These are phyloP conservation scores for Mycena belliarum DNA, from an alignment of 768 basidiomycete species.

Conservation along the genomic window DNA sequence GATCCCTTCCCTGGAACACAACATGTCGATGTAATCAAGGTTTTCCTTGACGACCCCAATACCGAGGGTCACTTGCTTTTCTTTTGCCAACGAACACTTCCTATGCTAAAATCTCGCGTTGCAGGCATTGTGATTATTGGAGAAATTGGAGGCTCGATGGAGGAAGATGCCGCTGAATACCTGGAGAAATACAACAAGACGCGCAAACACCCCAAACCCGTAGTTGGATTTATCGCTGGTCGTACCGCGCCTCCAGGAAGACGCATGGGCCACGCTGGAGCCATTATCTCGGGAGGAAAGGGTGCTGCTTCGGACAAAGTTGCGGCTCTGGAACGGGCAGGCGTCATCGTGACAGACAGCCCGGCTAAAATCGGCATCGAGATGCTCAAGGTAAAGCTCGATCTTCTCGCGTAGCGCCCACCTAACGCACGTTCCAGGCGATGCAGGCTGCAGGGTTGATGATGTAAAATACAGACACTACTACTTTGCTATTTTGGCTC, in stretches of 20 bases:
- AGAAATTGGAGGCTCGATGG: constrained; percentile 99
- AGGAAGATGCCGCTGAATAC: constrained; percentile 98
- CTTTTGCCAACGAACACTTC: background rate
- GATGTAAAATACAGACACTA: constrained; percentile 26
- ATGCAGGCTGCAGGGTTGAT: constrained; percentile 77
- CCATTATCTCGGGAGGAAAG: constrained; percentile 97
- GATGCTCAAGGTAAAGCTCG: constrained; percentile 75
- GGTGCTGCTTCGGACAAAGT: constrained; percentile 96
- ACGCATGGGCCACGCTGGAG: constrained; percentile 98
- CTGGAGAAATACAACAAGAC: constrained; percentile 92
- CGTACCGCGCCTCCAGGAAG: constrained; percentile 96
- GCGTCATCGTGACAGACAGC: constrained; percentile 90
- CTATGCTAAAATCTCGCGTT: background rate
- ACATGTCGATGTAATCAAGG: constrained; percentile 93
- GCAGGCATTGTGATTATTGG: constrained; percentile 95
- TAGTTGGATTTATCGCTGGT: constrained; percentile 97
- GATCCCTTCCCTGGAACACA: constrained; percentile 97
- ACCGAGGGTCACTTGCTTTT: constrained; percentile 68
- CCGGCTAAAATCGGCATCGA: constrained; percentile 92
- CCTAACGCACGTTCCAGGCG: constrained; percentile 45
- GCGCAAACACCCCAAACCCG: constrained; percentile 84
- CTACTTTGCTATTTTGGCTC: constrained; percentile 12
- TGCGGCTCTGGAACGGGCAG: constrained; percentile 84
- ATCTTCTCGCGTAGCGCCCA: background rate
- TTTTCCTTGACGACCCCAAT: constrained; percentile 91